A percentile compares a stretch with the other conserved stretches of the same genome.
Conservation (phyloP, 2,329 filamentous ascomycete species). For the Diaporthe destruens region DNA sequence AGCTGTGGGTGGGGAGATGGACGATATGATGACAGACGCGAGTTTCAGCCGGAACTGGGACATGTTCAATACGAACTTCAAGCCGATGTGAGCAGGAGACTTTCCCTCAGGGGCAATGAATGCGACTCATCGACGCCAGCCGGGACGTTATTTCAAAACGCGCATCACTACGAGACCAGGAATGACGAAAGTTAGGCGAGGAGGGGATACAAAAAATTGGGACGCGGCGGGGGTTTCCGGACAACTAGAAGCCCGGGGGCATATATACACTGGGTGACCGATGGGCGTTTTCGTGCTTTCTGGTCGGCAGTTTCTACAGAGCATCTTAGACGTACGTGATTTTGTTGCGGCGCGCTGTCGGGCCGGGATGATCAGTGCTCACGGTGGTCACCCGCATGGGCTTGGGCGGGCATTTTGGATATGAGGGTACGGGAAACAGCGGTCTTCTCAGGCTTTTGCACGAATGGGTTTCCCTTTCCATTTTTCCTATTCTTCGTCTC, state of each 20-base stretch:
- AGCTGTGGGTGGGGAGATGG: slow-evolving; percentile 57
- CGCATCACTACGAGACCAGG: slow-evolving; percentile 22
- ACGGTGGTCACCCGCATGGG: background rate
- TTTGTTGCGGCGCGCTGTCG: slow-evolving; percentile 26
- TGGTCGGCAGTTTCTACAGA: slow-evolving; percentile 22
- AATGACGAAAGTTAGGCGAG: slow-evolving; percentile 2
- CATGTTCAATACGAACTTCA: slow-evolving; percentile 54
- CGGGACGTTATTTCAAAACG: background rate
- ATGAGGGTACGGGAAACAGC: background rate
- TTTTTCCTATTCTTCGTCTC: background rate
- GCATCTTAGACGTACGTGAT: slow-evolving; percentile 9
- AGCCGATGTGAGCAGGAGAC: slow-evolving; percentile 39
- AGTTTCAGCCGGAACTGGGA: slow-evolving; percentile 61
- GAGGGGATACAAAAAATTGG: background rate
- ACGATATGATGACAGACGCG: slow-evolving; percentile 64
- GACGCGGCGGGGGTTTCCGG: background rate
- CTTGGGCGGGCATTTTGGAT: background rate
- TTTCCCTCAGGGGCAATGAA: background rate
- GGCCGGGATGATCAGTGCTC: slow-evolving; percentile 4
- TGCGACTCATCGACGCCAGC: slow-evolving; percentile 9
- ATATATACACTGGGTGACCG: slow-evolving; percentile 9
- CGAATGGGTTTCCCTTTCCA: background rate
- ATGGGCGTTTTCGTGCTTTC: slow-evolving; percentile 30
- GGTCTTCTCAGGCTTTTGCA: background rate
- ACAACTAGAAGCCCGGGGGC: background rate